Evolutionary conservation across 2,329 filamentous ascomycete genomes (phyloP).

Genomic region (Arthroderma sp.): DNA sequence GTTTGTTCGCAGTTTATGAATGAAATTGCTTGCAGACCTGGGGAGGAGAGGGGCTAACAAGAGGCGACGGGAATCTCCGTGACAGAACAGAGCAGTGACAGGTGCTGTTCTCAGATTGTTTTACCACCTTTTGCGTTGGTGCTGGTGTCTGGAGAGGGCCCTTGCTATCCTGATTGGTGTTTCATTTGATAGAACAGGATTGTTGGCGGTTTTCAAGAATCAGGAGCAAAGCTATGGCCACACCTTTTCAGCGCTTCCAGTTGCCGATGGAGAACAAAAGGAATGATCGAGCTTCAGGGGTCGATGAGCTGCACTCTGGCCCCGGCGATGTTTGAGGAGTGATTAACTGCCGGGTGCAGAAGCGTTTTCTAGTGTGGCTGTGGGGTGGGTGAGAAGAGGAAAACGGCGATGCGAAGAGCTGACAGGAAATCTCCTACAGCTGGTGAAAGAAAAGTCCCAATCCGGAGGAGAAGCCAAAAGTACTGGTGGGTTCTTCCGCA

Average conservation of each 20-base stretch:
- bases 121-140: not conserved
- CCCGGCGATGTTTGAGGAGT: not conserved
- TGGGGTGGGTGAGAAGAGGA: not conserved
- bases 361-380: not conserved
- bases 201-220: not conserved
- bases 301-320: not conserved
- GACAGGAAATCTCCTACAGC: not conserved
- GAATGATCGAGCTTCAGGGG: not conserved
- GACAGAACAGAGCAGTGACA: not conserved
- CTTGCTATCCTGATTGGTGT: not conserved
- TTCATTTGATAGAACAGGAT: not conserved
- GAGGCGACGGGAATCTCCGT: conserved; percentile 2
- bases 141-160: not conserved
- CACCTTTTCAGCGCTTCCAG: not conserved
- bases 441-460: conserved; percentile 1
- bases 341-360: not conserved
- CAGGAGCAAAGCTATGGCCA: not conserved
- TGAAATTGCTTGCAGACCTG: conserved; percentile 3
- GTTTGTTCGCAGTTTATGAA: conserved; percentile 6
- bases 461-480: not conserved
- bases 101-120: conserved; percentile 1
- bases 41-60: not conserved
- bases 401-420: not conserved
- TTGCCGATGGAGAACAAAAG: not conserved
- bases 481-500: not conserved